Percentiles rank a stretch among this genome's conserved stretches.
These are phyloP conservation scores for Phanerochaete sordida DNA, from an alignment of 768 basidiomycete genomes.

Conservation along the genomic window DNA sequence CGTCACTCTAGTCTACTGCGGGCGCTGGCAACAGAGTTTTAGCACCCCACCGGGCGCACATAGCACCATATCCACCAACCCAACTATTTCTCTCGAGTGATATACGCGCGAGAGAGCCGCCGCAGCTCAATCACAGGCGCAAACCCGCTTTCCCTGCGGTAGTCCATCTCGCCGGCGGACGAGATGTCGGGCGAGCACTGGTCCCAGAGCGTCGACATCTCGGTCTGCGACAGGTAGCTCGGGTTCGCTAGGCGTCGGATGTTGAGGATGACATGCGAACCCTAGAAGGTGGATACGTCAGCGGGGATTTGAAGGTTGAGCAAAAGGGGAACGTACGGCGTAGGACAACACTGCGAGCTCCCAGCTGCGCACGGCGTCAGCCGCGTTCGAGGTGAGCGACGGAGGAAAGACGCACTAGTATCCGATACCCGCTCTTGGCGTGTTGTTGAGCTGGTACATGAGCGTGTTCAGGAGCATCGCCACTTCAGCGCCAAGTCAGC, in stretches of 20 bases:
- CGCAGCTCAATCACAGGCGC: background rate
- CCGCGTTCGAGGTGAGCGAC: background rate
- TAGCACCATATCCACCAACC: too few species aligned
- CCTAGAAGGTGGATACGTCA: background rate
- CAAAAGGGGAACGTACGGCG: background rate
- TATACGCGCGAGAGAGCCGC: background rate
- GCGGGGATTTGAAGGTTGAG: background rate
- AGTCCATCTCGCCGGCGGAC: background rate
- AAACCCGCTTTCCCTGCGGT: background rate
- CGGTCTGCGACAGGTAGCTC: background rate
- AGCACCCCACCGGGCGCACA: too few species aligned
- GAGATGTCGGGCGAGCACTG: background rate
- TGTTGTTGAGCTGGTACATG: conserved; percentile 15
- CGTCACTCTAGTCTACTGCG: too few species aligned
- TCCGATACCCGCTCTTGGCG: conserved; percentile 14
- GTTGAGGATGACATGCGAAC: conserved; percentile 4
- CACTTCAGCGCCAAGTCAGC: background rate
- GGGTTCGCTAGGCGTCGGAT: conserved; percentile 3
- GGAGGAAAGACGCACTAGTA: conserved; percentile 12
- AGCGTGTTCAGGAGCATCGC: conserved; percentile 18
- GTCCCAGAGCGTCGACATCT: background rate
- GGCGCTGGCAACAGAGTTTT: too few species aligned
- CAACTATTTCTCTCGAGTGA: background rate
- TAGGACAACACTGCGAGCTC: background rate
- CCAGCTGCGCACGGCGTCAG: background rate